These are phyloP conservation scores for Neonectria neomacrospora DNA, from an alignment of 2,329 filamentous ascomycete genomes.

Conservation along the genomic window DNA sequence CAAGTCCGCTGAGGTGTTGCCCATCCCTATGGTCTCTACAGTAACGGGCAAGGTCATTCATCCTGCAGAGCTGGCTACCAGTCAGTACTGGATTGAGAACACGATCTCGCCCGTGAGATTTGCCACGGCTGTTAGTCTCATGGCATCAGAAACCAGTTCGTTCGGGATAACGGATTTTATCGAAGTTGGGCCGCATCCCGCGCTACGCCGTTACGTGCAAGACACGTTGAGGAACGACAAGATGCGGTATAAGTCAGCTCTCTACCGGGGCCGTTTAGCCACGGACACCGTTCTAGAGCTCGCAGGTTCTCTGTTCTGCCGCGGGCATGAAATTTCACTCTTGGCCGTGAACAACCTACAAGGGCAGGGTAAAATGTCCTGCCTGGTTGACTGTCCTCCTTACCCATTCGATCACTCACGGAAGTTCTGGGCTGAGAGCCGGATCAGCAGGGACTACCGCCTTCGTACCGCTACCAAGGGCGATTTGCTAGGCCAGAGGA, in stretches of 20 bases:
- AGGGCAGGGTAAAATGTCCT: slow-evolving; percentile 22
- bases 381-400: slow-evolving; percentile 54
- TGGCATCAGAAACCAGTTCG: background rate
- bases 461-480: slow-evolving; percentile 37
- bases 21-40: slow-evolving; percentile 21
- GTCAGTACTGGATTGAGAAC: slow-evolving; percentile 59
- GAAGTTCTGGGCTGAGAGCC: slow-evolving; percentile 50
- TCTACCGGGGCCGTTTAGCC: slow-evolving; percentile 29
- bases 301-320: slow-evolving; percentile 32
- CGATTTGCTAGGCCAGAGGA: slow-evolving; percentile 46
- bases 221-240: slow-evolving; percentile 33
- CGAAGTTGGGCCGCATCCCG: slow-evolving; percentile 45
- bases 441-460: slow-evolving; percentile 41
- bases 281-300: slow-evolving; percentile 24
- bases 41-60: slow-evolving; percentile 15
- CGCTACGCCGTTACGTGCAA: slow-evolving; percentile 40
- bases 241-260: slow-evolving; percentile 28
- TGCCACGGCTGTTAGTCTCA: slow-evolving; percentile 43
- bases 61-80: slow-evolving; percentile 49
- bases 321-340: slow-evolving; percentile 28
- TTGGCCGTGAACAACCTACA: slow-evolving; percentile 12
- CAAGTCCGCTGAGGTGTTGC: background rate
- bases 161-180: slow-evolving; percentile 21
- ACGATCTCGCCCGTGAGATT: slow-evolving; percentile 55
- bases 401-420: slow-evolving; percentile 45